Evolutionary conservation across 192 early-diverging fungal species (phyloP).

Genomic region (Umbelopsis ramanniana): DNA sequence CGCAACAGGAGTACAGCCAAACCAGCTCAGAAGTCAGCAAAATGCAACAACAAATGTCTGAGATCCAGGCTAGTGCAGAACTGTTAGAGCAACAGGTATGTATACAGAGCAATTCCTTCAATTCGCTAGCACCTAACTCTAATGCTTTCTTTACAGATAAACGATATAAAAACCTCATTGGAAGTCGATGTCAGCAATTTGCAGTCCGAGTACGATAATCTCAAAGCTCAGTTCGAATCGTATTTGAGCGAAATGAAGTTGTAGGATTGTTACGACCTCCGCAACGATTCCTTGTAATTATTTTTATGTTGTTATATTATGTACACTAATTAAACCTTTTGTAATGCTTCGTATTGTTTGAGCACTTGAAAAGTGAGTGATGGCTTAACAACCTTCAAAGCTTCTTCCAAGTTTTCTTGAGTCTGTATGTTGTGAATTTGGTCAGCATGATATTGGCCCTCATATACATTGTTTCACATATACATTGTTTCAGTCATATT

Average conservation of each 20-base stretch:
- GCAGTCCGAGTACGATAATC: slow-evolving; percentile 13
- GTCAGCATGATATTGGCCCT: slow-evolving; percentile 20
- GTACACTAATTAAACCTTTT: slow-evolving; percentile 23
- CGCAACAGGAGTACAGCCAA: slow-evolving; percentile 9
- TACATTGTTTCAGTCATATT: no score
- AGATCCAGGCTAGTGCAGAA: slow-evolving; percentile 3
- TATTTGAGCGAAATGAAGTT: slow-evolving; percentile 22
- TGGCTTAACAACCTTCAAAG: slow-evolving; percentile 58
- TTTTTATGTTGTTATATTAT: background rate
- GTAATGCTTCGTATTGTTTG: slow-evolving; percentile 54
- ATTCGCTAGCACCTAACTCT: no score
- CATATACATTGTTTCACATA: background rate
- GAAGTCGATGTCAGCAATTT: slow-evolving; percentile 20
- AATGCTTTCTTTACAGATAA: background rate
- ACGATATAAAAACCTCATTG: slow-evolving; percentile 7
- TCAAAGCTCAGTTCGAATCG: slow-evolving; percentile 12
- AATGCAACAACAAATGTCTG: slow-evolving; percentile 21
- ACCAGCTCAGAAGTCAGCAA: slow-evolving; percentile 4
- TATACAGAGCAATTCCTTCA: background rate
- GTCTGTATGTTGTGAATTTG: background rate
- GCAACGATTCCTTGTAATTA: background rate
- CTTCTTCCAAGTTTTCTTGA: slow-evolving; percentile 58
- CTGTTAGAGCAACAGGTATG: slow-evolving; percentile 6
- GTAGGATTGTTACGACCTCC: background rate
- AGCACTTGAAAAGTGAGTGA: slow-evolving; percentile 67